These are phyloP conservation scores for Hypholoma fasciculare DNA, from an alignment of 768 basidiomycete species.

Conservation along the genomic window DNA sequence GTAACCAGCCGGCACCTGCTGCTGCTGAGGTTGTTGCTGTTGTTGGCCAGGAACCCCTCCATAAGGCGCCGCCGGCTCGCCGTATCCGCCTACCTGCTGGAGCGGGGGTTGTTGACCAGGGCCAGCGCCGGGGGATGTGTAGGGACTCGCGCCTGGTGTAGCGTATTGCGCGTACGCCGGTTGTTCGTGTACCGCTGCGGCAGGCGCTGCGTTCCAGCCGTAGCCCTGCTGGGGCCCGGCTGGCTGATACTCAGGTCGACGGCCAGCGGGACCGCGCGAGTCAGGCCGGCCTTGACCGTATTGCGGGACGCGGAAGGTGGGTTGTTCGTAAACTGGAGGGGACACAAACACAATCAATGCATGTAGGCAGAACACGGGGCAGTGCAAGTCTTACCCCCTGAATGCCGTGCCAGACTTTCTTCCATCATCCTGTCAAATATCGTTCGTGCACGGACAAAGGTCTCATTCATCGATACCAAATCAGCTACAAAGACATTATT, in stretches of 20 bases:
- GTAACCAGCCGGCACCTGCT: conserved; percentile 23
- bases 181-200: conserved; percentile 18
- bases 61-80: neutral
- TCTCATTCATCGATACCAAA: conserved; percentile 92
- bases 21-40: conserved; percentile 16
- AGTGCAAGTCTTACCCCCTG: conserved; percentile 45
- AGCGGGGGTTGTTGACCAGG: neutral
- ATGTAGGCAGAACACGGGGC: neutral
- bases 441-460: conserved; percentile 82
- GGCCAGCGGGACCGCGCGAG: conserved; percentile 27
- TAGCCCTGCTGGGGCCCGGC: conserved; percentile 38
- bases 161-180: neutral
- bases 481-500: conserved; percentile 60
- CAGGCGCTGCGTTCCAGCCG: conserved; percentile 46
- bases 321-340: conserved; percentile 56
- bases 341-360: conserved; percentile 4
- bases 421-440: conserved; percentile 96
- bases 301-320: conserved; percentile 22
- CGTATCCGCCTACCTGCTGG: conserved; percentile 1
- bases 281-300: conserved; percentile 20
- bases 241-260: conserved; percentile 21
- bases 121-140: neutral
- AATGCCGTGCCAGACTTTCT: conserved; percentile 77
- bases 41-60: conserved; percentile 1
- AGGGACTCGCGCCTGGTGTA: neutral